Evolutionary conservation across 352 stramenopile species (phyloP).

Genomic region (Phytophthora aleatoria): DNA sequence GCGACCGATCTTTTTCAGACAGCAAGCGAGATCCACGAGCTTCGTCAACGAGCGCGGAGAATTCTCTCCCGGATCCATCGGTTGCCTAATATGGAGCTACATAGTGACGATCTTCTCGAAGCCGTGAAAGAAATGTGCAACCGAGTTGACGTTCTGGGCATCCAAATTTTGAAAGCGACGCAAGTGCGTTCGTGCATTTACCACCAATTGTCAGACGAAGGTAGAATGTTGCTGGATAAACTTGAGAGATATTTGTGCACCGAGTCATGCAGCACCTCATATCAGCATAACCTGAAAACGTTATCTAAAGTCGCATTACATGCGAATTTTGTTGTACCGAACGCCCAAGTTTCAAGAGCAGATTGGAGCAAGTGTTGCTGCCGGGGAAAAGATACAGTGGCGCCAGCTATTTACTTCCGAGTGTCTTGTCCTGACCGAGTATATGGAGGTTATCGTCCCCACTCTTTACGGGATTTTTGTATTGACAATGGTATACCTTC

Average conservation of each 20-base stretch:
- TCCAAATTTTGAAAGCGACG: not conserved
- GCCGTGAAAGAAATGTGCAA: not conserved
- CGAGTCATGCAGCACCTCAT: not conserved
- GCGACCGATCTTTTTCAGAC: constrained; percentile 8
- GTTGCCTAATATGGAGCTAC: not conserved
- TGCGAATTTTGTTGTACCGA: not conserved
- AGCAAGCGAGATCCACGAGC: constrained; percentile 10
- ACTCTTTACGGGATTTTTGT: constrained; percentile 34
- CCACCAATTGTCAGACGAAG: constrained; percentile 7
- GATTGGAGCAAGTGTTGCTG: not conserved
- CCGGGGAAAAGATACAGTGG: not conserved
- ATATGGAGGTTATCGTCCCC: constrained; percentile 43
- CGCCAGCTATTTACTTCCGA: constrained; percentile 37
- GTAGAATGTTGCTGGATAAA: not conserved
- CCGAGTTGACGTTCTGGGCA: not conserved
- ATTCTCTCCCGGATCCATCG: constrained; percentile 5
- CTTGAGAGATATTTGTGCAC: not conserved
- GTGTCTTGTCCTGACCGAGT: constrained; percentile 45
- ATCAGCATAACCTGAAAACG: constrained; percentile 11
- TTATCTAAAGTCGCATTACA: not conserved
- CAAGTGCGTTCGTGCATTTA: constrained; percentile 20
- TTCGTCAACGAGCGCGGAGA: constrained; percentile 6
- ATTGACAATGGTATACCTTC: constrained; percentile 21
- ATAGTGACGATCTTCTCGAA: not conserved
- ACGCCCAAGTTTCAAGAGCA: not conserved